Conservation (phyloP, 148 eudicot genomes). For the Mesembryanthemum crystallinum region DNA sequence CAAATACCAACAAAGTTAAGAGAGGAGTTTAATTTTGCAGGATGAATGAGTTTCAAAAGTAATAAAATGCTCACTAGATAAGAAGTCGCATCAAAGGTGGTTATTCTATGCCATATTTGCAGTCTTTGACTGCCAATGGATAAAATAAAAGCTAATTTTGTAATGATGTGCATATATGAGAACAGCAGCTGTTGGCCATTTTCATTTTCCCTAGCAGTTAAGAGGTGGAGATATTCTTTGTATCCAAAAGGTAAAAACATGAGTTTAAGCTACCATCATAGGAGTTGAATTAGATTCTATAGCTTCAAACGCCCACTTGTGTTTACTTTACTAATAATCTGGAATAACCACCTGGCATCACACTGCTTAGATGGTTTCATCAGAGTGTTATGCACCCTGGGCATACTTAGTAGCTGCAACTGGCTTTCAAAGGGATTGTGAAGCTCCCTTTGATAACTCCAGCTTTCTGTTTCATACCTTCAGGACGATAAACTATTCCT, state of each 20-base stretch:
- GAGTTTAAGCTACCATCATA: not conserved
- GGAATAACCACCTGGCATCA: not conserved
- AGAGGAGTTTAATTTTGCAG: not conserved
- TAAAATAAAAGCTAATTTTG: not conserved
- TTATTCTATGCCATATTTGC: not conserved
- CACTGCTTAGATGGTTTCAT: not conserved
- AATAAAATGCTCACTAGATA: not conserved
- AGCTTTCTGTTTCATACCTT: not conserved
- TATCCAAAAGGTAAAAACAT: too few species aligned
- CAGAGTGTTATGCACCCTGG: too few species aligned
- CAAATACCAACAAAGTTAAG: not conserved
- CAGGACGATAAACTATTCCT: not conserved
- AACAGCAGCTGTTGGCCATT: not conserved
- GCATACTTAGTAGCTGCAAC: not conserved
- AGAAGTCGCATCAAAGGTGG: not conserved
- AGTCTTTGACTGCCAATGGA: slow-evolving; percentile 1
- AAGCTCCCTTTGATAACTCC: not conserved
- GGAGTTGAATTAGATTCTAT: not conserved
- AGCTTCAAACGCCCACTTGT: not conserved
- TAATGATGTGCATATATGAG: not conserved
- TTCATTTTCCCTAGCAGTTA: not conserved
- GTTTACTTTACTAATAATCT: not conserved
- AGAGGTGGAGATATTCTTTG: not conserved
- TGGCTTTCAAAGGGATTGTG: not conserved
- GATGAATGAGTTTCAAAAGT: not conserved